Conservation (phyloP, 495 filamentous ascomycete genomes). For the Penicillium cinerascens region DNA sequence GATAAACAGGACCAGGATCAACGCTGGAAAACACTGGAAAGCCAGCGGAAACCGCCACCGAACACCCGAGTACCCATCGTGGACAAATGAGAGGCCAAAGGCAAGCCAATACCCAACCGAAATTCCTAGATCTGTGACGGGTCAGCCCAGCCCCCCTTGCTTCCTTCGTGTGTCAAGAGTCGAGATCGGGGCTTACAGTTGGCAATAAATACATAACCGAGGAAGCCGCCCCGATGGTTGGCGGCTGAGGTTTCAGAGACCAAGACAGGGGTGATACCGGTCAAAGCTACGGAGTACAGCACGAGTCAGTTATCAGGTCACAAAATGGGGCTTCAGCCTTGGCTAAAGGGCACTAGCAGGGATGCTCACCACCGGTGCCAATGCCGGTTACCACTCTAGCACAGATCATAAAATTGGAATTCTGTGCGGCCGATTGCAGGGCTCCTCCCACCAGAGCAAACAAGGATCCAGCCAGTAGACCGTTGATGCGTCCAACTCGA, state of each 20-base stretch:
- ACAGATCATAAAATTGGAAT: slow-evolving; percentile 52
- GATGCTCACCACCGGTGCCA: slow-evolving; percentile 44
- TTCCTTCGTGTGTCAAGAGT: too few relatives aligned
- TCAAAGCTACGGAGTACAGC: slow-evolving; percentile 40
- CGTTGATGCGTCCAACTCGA: slow-evolving; percentile 52
- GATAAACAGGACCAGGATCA: slow-evolving; percentile 47
- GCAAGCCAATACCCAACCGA: slow-evolving; percentile 61
- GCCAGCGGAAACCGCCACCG: slow-evolving; percentile 55
- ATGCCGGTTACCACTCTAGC: slow-evolving; percentile 55
- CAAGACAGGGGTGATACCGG: slow-evolving; percentile 50
- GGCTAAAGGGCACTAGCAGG: not conserved
- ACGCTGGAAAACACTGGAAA: slow-evolving; percentile 52
- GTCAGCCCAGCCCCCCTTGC: too few relatives aligned
- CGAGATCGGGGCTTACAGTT: slow-evolving; percentile 33
- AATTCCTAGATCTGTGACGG: slow-evolving; percentile 50
- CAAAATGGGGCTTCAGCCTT: slow-evolving; percentile 6
- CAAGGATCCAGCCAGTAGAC: slow-evolving; percentile 47
- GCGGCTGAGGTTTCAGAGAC: slow-evolving; percentile 51
- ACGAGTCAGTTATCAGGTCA: not conserved
- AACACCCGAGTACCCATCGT: slow-evolving; percentile 47
- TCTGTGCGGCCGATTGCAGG: slow-evolving; percentile 49
- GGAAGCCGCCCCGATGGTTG: slow-evolving; percentile 44
- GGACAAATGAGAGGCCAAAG: slow-evolving; percentile 54
- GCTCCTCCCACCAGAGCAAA: slow-evolving; percentile 54
- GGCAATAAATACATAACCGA: slow-evolving; percentile 53